Percentiles rank a stretch among this genome's conserved stretches.
Conservation (phyloP, 202 grass and related monocot genomes). For the Panicum hallii region DNA sequence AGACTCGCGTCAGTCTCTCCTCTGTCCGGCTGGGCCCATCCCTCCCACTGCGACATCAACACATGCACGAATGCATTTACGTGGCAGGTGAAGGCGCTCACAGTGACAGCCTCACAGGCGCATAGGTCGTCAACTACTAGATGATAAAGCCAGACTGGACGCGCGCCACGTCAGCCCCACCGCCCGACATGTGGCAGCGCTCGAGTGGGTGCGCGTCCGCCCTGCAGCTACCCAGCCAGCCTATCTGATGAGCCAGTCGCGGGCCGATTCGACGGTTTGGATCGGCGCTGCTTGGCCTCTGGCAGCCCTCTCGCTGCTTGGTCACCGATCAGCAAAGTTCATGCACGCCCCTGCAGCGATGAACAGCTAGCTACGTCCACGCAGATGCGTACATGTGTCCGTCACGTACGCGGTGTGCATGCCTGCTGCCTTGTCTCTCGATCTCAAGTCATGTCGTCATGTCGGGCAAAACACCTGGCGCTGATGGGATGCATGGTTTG, state of each 20-base stretch:
- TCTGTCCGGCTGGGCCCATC: no score
- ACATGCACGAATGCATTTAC: no score
- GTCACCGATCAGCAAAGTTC: background rate
- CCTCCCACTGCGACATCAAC: no score
- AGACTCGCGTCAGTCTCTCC: no score
- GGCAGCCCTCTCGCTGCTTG: background rate
- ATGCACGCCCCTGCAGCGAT: background rate
- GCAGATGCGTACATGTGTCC: background rate
- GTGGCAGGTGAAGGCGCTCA: no score
- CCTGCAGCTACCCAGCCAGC: background rate
- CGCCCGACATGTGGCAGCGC: constrained; percentile 10
- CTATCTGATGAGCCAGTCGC: background rate
- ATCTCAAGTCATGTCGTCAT: constrained; percentile 2
- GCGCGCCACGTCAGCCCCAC: constrained; percentile 8
- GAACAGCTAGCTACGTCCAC: background rate
- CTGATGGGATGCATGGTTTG: constrained; percentile 26
- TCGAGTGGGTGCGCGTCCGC: background rate
- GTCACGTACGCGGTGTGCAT: background rate
- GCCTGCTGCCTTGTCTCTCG: background rate
- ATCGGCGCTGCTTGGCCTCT: constrained; percentile 11
- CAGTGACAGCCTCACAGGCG: background rate
- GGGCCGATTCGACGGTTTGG: constrained; percentile 31
- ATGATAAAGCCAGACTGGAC: background rate
- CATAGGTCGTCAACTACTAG: background rate
- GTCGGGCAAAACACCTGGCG: constrained; percentile 30